Conservation (phyloP, 345 rosid genomes). For the Bruguiera gymnorhiza region DNA sequence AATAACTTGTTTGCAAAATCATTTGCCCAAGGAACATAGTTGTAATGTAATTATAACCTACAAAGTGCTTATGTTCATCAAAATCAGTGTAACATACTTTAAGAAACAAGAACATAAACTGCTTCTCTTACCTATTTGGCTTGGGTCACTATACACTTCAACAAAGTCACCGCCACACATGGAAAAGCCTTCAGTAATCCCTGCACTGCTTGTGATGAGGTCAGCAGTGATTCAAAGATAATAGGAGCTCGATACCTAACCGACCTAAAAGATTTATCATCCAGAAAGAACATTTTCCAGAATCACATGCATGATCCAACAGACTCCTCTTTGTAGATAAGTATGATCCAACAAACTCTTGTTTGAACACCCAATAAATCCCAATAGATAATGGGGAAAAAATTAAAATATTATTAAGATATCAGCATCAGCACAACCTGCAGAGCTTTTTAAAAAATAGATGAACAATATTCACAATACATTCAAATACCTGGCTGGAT, state of each 20-base stretch:
- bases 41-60: neutral
- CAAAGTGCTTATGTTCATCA: neutral
- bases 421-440: neutral
- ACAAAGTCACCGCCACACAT: conserved; percentile 99
- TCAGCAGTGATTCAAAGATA: conserved; percentile 5
- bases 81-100: neutral
- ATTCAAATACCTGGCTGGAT: conserved; percentile 71
- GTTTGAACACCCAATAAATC: too few relatives aligned
- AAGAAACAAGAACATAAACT: neutral
- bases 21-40: neutral
- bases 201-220: conserved; percentile 61
- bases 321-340: too few relatives aligned
- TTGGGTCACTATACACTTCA: conserved; percentile 81
- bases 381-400: too few relatives aligned
- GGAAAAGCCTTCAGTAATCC: conserved; percentile 95
- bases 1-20: too few relatives aligned
- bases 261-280: too few relatives aligned
- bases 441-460: conserved; percentile 2
- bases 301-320: too few relatives aligned
- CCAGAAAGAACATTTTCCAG: too few relatives aligned
- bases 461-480: neutral
- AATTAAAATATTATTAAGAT: neutral
- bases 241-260: too few relatives aligned
- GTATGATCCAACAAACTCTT: too few relatives aligned
- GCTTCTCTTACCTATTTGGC: conserved; percentile 66